A percentile compares a stretch with the other conserved stretches of the same genome.
Conservation (phyloP, 495 filamentous ascomycete species). For the Aspergillus incahuasiensis region DNA sequence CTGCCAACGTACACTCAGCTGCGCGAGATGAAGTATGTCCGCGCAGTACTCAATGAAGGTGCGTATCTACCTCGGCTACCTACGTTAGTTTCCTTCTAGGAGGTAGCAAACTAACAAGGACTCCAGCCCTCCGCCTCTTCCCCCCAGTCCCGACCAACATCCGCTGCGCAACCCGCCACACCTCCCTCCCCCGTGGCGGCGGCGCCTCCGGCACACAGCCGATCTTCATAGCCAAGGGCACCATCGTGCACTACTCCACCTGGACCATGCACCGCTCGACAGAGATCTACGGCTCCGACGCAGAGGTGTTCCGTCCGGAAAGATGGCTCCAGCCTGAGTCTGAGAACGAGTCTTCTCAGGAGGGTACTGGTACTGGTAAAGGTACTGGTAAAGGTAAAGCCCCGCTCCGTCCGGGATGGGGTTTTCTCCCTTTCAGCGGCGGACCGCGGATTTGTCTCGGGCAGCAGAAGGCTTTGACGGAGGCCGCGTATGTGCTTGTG, state of each 20-base stretch:
- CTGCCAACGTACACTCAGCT: conserved; percentile 24
- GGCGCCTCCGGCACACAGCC: conserved; percentile 44
- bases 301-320: conserved; percentile 35
- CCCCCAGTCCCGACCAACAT: conserved; percentile 49
- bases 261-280: conserved; percentile 30
- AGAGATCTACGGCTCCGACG: conserved; percentile 26
- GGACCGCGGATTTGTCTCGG: conserved; percentile 79
- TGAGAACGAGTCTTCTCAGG: no score
- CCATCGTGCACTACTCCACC: conserved; percentile 17
- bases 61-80: background rate
- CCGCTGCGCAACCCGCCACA: conserved; percentile 43
- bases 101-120: conserved; percentile 4
- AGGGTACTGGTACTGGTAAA: no score
- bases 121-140: conserved; percentile 37
- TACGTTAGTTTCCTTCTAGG: no score
- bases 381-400: conserved; percentile 18
- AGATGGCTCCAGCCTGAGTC: conserved; percentile 47
- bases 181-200: conserved; percentile 46
- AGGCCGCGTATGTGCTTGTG: conserved; percentile 61
- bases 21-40: conserved; percentile 33
- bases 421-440: conserved; percentile 70
- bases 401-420: conserved; percentile 40
- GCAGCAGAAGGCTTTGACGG: conserved; percentile 61
- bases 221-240: conserved; percentile 40
- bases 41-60: conserved; percentile 39